Base-by-base conservation (phyloP, 805 yeast species). In the Pichia californica region DNA sequence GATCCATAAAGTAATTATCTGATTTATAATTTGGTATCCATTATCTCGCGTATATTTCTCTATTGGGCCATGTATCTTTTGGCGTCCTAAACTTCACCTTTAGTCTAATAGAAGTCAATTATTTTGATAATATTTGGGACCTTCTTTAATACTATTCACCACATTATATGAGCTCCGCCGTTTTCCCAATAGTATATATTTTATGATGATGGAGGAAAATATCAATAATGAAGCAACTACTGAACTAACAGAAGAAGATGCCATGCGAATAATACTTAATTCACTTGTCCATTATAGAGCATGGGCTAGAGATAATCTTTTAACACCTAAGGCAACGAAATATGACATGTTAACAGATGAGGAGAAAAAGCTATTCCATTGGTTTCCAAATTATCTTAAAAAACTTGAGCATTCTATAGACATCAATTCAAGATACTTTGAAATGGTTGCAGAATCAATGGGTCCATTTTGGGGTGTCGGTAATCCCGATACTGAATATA, bases 381-480 rank as follows among this genome's bases (percentile, higher is more conserved):
- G 82, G 81, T 76, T 70, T 53, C 64, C 63, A 0, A 38, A 56
- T 7, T 70, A 78, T 51, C 49, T 74, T 2, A 52, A 57, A 2
- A 57, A 68, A 19, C 44, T 79, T 21, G 62, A 60, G 29, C 61
- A 63, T 36, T 69, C 78, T 29, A 66, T 79, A 15, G 59, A 57
- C 1, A 56, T 65, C 31, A 81, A 80, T 53, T 66, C 63, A 20
- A 50, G 50, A 9, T 78, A 77, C 53, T 62, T 72, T 4, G 60
- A 64, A 34, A 46, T 56, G 1, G 56, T 79, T 38, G 77, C 81
- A 0, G 10, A 56, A 0, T 48, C 58, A 0, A 66, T 76, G 2
- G 74, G 80, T 3, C 47, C 48, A 1, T 68, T 64, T 37, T 80
- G 83, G 83, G 81, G 77, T 0, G 71, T 68, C 1, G 27, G 59